A percentile compares a stretch with the other conserved stretches of the same genome.
Evolutionary conservation across 108 stramenopile genomes (phyloP).

Genomic region (Stephanodiscus triporus): DNA sequence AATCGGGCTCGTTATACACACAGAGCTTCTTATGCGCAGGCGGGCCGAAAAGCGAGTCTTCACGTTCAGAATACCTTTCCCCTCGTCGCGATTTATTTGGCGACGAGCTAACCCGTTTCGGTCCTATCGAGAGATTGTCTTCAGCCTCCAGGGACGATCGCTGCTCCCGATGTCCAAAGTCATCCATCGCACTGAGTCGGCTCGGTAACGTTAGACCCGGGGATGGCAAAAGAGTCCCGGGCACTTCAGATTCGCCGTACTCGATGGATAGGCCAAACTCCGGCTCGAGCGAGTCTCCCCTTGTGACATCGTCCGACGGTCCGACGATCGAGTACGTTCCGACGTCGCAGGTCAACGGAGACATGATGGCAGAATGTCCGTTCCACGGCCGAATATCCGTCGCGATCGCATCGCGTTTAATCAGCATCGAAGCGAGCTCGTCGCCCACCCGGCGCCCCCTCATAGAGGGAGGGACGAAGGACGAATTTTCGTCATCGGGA

Average conservation of each 20-base stretch:
- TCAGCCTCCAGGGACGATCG: background rate
- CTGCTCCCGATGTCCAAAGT: background rate
- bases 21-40: background rate
- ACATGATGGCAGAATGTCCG: too few relatives aligned
- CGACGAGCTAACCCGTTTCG: background rate
- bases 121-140: background rate
- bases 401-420: too few relatives aligned
- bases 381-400: too few relatives aligned
- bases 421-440: too few relatives aligned
- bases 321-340: background rate
- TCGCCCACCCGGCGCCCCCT: too few relatives aligned
- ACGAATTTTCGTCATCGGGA: too few relatives aligned
- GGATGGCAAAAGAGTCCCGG: background rate
- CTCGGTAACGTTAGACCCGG: background rate
- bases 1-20: background rate
- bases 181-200: background rate
- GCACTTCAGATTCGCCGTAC: background rate
- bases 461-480: too few relatives aligned
- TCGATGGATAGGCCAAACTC: background rate
- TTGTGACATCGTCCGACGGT: background rate
- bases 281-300: background rate
- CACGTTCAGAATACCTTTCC: background rate
- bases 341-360: too few relatives aligned
- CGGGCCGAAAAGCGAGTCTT: background rate
- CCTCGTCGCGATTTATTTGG: background rate